A percentile compares a stretch with the other conserved stretches of the same genome.
These are phyloP conservation scores for Whalleya microplaca DNA, from an alignment of 2,329 filamentous ascomycete species.

Conservation along the genomic window DNA sequence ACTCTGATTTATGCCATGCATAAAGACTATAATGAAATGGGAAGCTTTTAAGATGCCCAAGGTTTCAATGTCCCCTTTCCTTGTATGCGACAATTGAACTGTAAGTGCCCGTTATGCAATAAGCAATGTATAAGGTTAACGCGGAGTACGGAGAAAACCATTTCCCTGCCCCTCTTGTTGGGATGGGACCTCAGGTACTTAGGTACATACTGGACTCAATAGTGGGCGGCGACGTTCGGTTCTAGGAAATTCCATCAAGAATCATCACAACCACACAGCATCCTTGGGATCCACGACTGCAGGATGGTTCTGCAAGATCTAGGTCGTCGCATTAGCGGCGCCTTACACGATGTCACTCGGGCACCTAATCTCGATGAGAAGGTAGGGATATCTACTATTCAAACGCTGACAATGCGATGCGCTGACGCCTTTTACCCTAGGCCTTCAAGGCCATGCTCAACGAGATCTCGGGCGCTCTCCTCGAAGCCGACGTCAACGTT, in stretches of 20 bases:
- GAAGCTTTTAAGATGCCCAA: too few relatives aligned
- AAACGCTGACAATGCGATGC: background rate
- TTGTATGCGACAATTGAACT: too few relatives aligned
- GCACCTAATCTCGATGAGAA: constrained; percentile 96
- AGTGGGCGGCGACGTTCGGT: too few relatives aligned
- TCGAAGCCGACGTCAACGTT: constrained; percentile 97
- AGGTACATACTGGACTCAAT: too few relatives aligned
- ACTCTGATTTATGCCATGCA: too few relatives aligned
- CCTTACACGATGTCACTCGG: constrained; percentile 89
- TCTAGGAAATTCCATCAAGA: background rate
- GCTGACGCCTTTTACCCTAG: constrained; percentile 53
- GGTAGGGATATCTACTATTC: constrained; percentile 49
- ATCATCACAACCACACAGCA: constrained; percentile 2
- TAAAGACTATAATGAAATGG: too few relatives aligned
- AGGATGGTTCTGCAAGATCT: constrained; percentile 98
- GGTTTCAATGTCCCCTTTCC: too few relatives aligned
- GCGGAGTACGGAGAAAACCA: too few relatives aligned
- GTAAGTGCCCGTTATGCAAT: too few relatives aligned
- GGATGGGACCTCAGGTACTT: background rate
- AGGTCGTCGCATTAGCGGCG: constrained; percentile 96
- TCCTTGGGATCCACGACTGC: constrained; percentile 8
- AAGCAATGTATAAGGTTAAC: too few relatives aligned
- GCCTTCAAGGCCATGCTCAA: constrained; percentile 98
- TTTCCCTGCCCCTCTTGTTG: too few relatives aligned
- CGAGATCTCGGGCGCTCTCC: constrained; percentile 92